Conservation (phyloP, 495 filamentous ascomycete genomes). For the Penicillium robsamsonii region DNA sequence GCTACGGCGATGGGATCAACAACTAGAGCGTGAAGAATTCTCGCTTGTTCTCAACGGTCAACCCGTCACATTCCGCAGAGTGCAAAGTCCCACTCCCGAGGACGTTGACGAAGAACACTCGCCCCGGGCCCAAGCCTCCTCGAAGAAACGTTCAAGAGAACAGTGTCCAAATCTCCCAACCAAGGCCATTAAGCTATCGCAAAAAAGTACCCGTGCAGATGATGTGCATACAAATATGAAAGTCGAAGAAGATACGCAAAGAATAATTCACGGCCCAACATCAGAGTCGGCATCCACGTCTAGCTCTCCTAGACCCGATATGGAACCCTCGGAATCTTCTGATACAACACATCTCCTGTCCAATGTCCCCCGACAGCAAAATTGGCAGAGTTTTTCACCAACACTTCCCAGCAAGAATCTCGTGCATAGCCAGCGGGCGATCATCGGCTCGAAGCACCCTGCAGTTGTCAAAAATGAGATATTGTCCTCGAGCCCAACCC, state of each 20-base stretch:
- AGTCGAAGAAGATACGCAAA: conserved; percentile 5
- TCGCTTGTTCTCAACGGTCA: conserved; percentile 26
- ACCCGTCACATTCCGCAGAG: conserved; percentile 29
- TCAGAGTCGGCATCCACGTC: conserved; percentile 15
- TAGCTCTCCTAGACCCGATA: conserved; percentile 12
- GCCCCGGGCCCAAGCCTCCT: not conserved
- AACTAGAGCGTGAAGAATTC: conserved; percentile 32
- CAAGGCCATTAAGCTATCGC: not conserved
- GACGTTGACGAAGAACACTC: conserved; percentile 5
- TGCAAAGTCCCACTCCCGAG: conserved; percentile 11
- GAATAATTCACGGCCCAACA: not conserved
- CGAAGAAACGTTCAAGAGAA: conserved; percentile 2
- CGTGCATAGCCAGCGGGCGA: not conserved
- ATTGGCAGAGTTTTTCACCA: conserved; percentile 19
- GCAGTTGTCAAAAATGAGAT: conserved; percentile 34
- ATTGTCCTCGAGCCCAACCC: conserved; percentile 36
- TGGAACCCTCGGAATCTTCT: conserved; percentile 27
- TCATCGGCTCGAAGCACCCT: conserved; percentile 3
- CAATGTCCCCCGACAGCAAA: conserved; percentile 24
- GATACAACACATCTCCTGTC: conserved; percentile 37
- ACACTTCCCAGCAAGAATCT: not conserved
- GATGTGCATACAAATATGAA: conserved; percentile 1
- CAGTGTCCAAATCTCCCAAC: not conserved
- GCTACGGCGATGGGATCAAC: conserved; percentile 33
- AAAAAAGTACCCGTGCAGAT: not conserved